Conservation (phyloP, 2,329 filamentous ascomycete genomes). For the Fusarium sp. region DNA sequence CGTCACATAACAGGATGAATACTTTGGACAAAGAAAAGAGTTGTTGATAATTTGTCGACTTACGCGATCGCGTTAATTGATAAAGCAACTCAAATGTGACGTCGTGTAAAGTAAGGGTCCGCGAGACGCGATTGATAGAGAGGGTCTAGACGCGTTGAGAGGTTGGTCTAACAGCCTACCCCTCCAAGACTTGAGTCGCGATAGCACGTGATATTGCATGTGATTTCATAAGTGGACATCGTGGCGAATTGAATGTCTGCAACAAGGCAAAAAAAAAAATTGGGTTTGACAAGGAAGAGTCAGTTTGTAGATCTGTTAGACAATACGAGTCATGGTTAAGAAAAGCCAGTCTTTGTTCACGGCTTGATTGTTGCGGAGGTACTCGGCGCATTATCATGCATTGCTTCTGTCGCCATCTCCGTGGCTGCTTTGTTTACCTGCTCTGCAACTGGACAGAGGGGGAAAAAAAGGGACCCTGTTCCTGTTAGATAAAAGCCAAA, state of each 20-base stretch:
- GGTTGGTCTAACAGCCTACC: slow-evolving; percentile 2
- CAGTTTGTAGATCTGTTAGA: slow-evolving; percentile 1
- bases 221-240: slow-evolving; percentile 25
- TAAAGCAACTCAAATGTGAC: slow-evolving; percentile 1
- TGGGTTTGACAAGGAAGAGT: slow-evolving; percentile 1
- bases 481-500: slow-evolving; percentile 19
- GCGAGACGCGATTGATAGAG: slow-evolving; percentile 36
- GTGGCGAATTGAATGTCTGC: slow-evolving; percentile 15
- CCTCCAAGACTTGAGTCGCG: slow-evolving; percentile 35
- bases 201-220: slow-evolving; percentile 47
- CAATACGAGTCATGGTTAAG: background rate
- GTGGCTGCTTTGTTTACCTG: slow-evolving; percentile 30
- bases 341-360: background rate
- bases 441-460: slow-evolving; percentile 23
- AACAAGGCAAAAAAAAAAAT: slow-evolving; percentile 4
- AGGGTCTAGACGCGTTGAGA: slow-evolving; percentile 29
- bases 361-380: background rate
- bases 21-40: background rate
- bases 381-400: background rate
- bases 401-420: background rate
- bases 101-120: slow-evolving; percentile 14
- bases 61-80: slow-evolving; percentile 21
- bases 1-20: slow-evolving; percentile 4
- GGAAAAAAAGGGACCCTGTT: slow-evolving; percentile 17
- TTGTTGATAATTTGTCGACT: background rate